Conservation (phyloP, 371 early-diverging fungal genomes). For the Lichtheimia ornata region DNA sequence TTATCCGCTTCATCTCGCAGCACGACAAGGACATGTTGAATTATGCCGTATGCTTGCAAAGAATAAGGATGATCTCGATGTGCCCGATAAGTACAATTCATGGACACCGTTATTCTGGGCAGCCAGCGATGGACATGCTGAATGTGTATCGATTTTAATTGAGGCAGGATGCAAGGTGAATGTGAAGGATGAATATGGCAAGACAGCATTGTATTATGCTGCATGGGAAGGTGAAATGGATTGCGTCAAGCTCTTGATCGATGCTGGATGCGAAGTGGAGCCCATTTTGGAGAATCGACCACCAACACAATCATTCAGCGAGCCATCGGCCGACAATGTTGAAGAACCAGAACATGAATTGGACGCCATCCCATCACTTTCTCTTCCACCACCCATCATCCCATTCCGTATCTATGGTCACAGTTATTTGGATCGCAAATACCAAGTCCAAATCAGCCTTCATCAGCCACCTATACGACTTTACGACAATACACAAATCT, state of each 20-base stretch:
- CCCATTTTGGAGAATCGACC: constrained; percentile 14
- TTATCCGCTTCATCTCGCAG: constrained; percentile 86
- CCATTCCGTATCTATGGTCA: constrained; percentile 96
- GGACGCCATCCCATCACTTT: constrained; percentile 82
- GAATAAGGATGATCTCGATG: constrained; percentile 74
- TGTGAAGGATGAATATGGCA: constrained; percentile 81
- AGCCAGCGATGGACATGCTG: constrained; percentile 87
- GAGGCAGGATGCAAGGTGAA: constrained; percentile 80
- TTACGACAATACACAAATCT: constrained; percentile 68
- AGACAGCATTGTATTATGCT: constrained; percentile 90
- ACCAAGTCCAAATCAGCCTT: constrained; percentile 77
- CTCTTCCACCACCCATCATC: constrained; percentile 94
- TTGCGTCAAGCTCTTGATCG: constrained; percentile 67
- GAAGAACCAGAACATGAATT: constrained; percentile 51
- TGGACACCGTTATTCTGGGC: constrained; percentile 97
- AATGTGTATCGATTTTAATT: constrained; percentile 79
- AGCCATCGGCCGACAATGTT: constrained; percentile 10
- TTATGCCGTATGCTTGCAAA: constrained; percentile 74
- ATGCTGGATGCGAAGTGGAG: constrained; percentile 55
- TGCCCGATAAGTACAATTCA: constrained; percentile 84
- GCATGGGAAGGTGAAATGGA: constrained; percentile 90
- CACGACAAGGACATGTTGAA: constrained; percentile 82
- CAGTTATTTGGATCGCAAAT: constrained; percentile 88
- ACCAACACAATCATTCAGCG: constrained; percentile 21
- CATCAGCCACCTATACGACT: constrained; percentile 60